These are phyloP conservation scores for Heliamphora exappendiculata DNA, from an alignment of 148 eudicot species.

Conservation along the genomic window DNA sequence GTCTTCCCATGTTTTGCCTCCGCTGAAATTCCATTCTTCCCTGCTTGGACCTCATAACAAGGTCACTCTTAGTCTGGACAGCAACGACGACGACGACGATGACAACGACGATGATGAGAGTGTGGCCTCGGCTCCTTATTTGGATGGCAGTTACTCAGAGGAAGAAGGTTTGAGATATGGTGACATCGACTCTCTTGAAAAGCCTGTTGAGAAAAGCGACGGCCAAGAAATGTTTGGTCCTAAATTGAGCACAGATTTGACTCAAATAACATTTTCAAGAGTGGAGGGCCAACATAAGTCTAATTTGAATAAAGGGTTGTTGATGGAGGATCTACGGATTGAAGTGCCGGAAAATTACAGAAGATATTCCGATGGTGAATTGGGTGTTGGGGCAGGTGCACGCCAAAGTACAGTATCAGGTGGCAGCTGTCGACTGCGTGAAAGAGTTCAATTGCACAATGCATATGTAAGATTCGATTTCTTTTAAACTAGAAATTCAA, in stretches of 20 bases:
- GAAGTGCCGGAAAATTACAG: conserved; percentile 39
- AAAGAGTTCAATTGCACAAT: conserved; percentile 22
- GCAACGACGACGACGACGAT: conserved; percentile 31
- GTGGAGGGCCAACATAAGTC: conserved; percentile 15
- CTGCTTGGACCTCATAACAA: conserved; percentile 42
- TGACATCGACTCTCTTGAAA: conserved; percentile 16
- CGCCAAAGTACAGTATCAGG: conserved; percentile 27
- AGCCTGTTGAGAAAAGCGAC: conserved; percentile 5
- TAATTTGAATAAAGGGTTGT: conserved; percentile 51
- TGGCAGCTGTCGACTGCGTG: conserved; percentile 22
- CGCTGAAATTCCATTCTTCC: conserved; percentile 61
- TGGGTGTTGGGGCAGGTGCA: conserved; percentile 22
- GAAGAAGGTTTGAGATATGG: conserved; percentile 31
- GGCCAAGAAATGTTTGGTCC: conserved; percentile 25
- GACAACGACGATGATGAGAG: conserved; percentile 52
- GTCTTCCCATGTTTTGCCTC: conserved; percentile 55
- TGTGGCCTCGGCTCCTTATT: conserved; percentile 58
- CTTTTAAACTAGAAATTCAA: background rate
- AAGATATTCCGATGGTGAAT: conserved; percentile 27
- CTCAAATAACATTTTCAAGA: background rate
- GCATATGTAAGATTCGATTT: conserved; percentile 37
- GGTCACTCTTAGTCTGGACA: conserved; percentile 26
- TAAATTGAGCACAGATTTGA: conserved; percentile 5
- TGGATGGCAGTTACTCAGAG: conserved; percentile 39
- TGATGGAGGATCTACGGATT: conserved; percentile 41